phyloP scores from a whole-genome alignment of 768 basidiomycete species.

The Rubroboletus satanas region DNA sequence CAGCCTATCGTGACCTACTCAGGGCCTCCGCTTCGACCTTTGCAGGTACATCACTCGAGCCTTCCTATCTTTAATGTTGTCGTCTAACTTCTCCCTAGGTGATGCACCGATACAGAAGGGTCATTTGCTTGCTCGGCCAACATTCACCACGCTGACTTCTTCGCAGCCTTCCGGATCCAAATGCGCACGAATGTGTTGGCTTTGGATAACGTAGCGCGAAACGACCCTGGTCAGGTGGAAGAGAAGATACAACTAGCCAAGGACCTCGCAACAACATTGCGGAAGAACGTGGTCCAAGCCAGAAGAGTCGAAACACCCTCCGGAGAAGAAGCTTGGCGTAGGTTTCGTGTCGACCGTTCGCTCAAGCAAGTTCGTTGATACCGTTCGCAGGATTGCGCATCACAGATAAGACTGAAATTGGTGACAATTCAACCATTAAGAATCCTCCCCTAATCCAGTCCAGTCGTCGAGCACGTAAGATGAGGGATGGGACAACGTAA shows the following conservation, averaged over 20 bases:
- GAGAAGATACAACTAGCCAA: slow-evolving; percentile 54
- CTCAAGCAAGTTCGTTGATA: neutral
- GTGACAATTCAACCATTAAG: slow-evolving; percentile 79
- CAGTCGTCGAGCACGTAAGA: slow-evolving; percentile 45
- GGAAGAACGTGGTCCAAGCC: slow-evolving; percentile 86
- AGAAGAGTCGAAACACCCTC: slow-evolving; percentile 38
- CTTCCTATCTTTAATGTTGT: neutral
- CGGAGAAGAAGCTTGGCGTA: slow-evolving; percentile 56
- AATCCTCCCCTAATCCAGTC: slow-evolving; percentile 45
- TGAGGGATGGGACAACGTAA: slow-evolving; percentile 34
- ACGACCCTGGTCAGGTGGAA: slow-evolving; percentile 48
- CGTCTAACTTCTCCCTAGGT: slow-evolving; percentile 35
- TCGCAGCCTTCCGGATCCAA: slow-evolving; percentile 66
- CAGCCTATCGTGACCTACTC: slow-evolving; percentile 70
- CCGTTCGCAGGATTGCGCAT: slow-evolving; percentile 60
- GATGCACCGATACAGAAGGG: slow-evolving; percentile 57
- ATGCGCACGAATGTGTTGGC: slow-evolving; percentile 54
- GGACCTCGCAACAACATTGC: slow-evolving; percentile 71
- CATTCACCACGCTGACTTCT: slow-evolving; percentile 3
- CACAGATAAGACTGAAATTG: slow-evolving; percentile 80
- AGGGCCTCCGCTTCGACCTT: slow-evolving; percentile 68
- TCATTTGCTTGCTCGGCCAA: neutral
- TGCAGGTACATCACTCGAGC: slow-evolving; percentile 38
- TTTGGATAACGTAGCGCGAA: slow-evolving; percentile 36
- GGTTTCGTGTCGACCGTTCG: slow-evolving; percentile 15